Base-by-base conservation (phyloP, 2,329 filamentous ascomycete genomes). In the Myotisia sp. region DNA sequence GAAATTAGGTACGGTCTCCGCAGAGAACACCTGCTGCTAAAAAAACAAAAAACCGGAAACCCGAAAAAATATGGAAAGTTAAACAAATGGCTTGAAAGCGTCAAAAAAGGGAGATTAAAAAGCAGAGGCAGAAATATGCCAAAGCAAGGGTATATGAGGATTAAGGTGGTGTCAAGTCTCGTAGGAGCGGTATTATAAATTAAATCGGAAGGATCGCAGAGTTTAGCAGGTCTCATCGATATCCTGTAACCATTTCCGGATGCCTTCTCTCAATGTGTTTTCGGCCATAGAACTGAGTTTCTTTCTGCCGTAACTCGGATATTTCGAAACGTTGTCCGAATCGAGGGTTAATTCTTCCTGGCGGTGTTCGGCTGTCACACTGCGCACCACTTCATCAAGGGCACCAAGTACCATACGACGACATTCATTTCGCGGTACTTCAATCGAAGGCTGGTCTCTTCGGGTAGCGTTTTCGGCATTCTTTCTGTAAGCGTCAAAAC, bases 241-340 rank as follows among this genome's bases (percentile, higher is more conserved):
- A 39, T 65, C 59, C 23, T 59, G 52, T 39, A 73, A 56, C 69
- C 70, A 74, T 43, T 62, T 64, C 29, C 67, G 59, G 24, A 74
- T 64, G 5, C 69, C 70, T 46, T 73, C 67, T 39, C 68, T 62
- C 32, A 74, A 42, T 6, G 65, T 66, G 40, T 68, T 70, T 34
- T 71, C 64, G 3, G 52, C 45, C 39, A 49, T 46, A 27, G 51
- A 43, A 42, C 52, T 37, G 7, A 48, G 44, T 27, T 52, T 50
- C 37, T 49, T 54, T 29, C 52, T 47, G 28, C 56, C 51, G 6
- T 37, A 39, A 21, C 42, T 42, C 10, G 41, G 43, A 17, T 18
- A 23, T 21, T 41, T 36, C 6, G 49, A 42, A 6, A 23, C 31
- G 46, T 53, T 34, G 40, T 45, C 42, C 34, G 51, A 17, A 23